Conservation (phyloP, 208 protist species). For the Leishmania lainsoni region DNA sequence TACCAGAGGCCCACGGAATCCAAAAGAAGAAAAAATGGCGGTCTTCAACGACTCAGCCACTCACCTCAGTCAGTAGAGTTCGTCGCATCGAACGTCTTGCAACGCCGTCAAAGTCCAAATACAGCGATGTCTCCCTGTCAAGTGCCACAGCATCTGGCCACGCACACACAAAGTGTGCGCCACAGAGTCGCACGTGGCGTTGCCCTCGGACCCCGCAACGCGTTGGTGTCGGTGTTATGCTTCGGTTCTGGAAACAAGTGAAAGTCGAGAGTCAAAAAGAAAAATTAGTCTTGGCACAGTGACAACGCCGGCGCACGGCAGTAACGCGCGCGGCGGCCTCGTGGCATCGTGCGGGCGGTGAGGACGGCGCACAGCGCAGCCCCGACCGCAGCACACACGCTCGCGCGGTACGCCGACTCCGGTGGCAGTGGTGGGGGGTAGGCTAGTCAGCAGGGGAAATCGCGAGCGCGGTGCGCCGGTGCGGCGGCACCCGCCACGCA, state of each 20-base stretch:
- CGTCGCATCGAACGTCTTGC: too few relatives aligned
- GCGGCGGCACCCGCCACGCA: neutral
- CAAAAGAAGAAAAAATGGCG: neutral
- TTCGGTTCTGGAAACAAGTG: neutral
- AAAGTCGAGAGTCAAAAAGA: slow-evolving; percentile 13
- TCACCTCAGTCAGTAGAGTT: too few relatives aligned
- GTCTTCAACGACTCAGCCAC: neutral
- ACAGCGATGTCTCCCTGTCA: too few relatives aligned
- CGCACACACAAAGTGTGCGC: neutral
- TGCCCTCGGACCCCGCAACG: neutral
- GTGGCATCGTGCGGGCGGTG: neutral
- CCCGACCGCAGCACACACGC: slow-evolving; percentile 1
- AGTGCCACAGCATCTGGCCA: too few relatives aligned
- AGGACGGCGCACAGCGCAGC: slow-evolving; percentile 5
- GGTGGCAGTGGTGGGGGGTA: neutral
- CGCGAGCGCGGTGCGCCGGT: neutral
- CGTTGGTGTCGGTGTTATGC: neutral
- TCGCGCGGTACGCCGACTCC: neutral
- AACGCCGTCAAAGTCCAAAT: too few relatives aligned
- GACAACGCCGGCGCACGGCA: slow-evolving; percentile 35
- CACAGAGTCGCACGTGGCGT: neutral
- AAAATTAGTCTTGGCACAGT: slow-evolving; percentile 30
- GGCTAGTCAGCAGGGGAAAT: neutral
- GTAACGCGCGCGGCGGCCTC: neutral
- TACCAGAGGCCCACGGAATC: neutral